phyloP scores from a whole-genome alignment of 805 yeast genomes.

The Metschnikowia lachancei region DNA sequence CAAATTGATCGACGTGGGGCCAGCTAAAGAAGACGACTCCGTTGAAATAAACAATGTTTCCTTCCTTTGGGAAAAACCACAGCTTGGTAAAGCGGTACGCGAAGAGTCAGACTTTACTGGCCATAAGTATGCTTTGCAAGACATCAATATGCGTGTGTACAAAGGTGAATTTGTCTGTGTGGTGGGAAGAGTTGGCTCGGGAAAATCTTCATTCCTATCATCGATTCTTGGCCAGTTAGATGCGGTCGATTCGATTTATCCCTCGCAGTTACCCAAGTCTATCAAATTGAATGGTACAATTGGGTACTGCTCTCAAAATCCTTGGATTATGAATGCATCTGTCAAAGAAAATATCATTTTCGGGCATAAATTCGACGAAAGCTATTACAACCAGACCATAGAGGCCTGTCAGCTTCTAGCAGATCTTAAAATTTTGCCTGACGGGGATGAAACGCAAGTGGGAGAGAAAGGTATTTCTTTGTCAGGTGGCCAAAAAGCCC shows the following conservation, averaged over 20 bases:
- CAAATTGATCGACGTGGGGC: constrained; percentile 7
- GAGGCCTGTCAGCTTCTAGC: constrained; percentile 38
- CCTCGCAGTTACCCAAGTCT: constrained; percentile 6
- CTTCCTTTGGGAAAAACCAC: constrained; percentile 16
- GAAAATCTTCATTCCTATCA: constrained; percentile 17
- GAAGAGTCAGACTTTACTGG: constrained; percentile 13
- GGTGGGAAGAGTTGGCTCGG: constrained; percentile 20
- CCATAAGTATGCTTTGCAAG: constrained; percentile 28
- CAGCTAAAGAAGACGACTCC: constrained; percentile 1
- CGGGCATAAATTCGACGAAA: constrained; percentile 33
- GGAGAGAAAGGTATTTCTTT: constrained; percentile 45
- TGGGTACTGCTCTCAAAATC: constrained; percentile 42
- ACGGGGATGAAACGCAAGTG: constrained; percentile 42
- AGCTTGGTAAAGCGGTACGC: background rate
- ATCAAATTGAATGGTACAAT: constrained; percentile 30
- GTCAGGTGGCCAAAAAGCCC: constrained; percentile 45
- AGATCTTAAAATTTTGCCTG: constrained; percentile 37
- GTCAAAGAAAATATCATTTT: constrained; percentile 41
- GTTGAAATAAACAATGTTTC: constrained; percentile 12
- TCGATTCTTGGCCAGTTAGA: constrained; percentile 18
- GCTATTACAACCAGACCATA: constrained; percentile 31
- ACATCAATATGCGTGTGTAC: constrained; percentile 7
- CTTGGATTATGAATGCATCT: constrained; percentile 42
- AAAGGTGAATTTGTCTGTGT: constrained; percentile 19
- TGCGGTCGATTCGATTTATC: constrained; percentile 11